Base-by-base conservation (phyloP, 768 basidiomycete genomes). In the Rhizopogon vinicolor region DNA sequence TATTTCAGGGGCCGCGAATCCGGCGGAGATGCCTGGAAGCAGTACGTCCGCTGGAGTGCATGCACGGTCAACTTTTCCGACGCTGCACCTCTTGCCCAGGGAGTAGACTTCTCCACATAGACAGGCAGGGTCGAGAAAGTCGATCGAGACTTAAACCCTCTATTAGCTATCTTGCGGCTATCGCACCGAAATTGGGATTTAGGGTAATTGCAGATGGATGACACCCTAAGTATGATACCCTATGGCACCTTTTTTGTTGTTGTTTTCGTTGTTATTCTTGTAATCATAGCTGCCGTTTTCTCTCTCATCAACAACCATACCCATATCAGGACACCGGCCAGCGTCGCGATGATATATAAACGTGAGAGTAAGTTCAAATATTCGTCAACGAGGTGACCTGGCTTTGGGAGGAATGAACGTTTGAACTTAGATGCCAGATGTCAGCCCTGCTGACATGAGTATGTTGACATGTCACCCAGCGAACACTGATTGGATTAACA, bases 1-100 rank as follows among this genome's bases (percentile, higher is more conserved):
- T 56, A 44, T 58, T 64, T 29, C 60, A 89, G 89, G 93, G 96
- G 96, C 18, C 85, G 96, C 48, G 96, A 98, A 75, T 93, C 91
- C 7, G 96, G 96, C 40, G 95, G 95, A 51, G 96, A 98, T 71
- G 89, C 95, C n/a, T 98, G 96, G 96, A 94, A 95, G 70, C 91
- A 96, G 70, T 94, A 94, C 62, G 89, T 94, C 41, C 84, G 92
- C 51, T 95, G 91, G 91, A 87, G 87, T 70, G 84, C 89, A 44
- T 94, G 91, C 69, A 97, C 95, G 10, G 79, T 98, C 69, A 98
- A 98, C 73, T 98, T 89, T 73, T 91, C 90, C 41, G 84, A 93
- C 68, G 82, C 86, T 61, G 86, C 92, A 43, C 93, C 91, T 8
- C 76, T 98, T 37, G 95, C 95, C 0, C 95, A 98, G 71, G 95